Evolutionary conservation across 495 filamentous ascomycete species (phyloP).

Genomic region (Penicillium pulvis): DNA sequence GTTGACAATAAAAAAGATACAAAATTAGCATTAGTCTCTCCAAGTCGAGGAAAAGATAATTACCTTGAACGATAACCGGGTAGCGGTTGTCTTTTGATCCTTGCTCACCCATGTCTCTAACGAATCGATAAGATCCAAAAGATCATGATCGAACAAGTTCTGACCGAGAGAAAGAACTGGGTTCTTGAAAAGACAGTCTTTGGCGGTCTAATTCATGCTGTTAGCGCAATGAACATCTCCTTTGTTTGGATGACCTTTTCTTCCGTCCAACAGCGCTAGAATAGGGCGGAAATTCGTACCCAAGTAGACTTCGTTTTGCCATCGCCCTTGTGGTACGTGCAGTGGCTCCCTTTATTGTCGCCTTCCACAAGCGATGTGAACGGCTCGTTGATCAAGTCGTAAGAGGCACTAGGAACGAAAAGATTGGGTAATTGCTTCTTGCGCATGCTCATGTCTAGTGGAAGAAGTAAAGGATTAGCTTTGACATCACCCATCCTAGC

Average conservation of each 20-base stretch:
- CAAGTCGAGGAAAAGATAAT: background rate
- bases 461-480: conserved; percentile 4
- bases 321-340: conserved; percentile 19
- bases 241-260: too few relatives aligned
- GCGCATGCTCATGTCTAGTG: conserved; percentile 24
- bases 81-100: conserved; percentile 14
- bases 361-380: conserved; percentile 12
- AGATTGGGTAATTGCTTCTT: conserved; percentile 22
- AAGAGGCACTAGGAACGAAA: conserved; percentile 19
- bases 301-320: conserved; percentile 9
- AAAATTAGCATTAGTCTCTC: background rate
- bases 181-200: conserved; percentile 28
- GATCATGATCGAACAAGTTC: conserved; percentile 14
- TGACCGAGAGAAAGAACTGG: conserved; percentile 19
- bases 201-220: conserved; percentile 12
- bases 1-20: background rate
- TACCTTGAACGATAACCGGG: conserved; percentile 36
- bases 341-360: conserved; percentile 21
- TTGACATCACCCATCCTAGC: background rate
- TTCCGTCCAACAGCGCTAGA: background rate
- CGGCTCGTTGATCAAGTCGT: conserved; percentile 12
- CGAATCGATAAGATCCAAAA: conserved; percentile 23
- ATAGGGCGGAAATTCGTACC: conserved; percentile 16
- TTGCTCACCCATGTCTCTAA: conserved; percentile 32
- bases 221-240: background rate